A percentile compares a stretch with the other conserved stretches of the same genome.
Conservation (phyloP, 2,329 filamentous ascomycete genomes). For the Aureobasidium pullulans region DNA sequence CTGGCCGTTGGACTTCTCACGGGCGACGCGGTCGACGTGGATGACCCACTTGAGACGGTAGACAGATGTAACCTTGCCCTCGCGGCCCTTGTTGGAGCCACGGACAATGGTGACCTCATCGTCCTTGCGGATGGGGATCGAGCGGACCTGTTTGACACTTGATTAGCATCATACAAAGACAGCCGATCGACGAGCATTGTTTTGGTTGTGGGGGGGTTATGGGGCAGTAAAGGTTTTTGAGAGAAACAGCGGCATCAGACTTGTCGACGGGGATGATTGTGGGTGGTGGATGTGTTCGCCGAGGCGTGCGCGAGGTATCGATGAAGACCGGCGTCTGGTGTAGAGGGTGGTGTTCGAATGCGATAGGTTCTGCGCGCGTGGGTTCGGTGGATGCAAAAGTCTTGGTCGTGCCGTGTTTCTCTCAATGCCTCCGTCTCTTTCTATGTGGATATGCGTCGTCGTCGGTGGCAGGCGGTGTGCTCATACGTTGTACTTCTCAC, state of each 20-base stretch:
- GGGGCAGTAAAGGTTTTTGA: background rate
- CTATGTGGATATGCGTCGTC: background rate
- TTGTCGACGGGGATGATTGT: background rate
- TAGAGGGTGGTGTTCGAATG: background rate
- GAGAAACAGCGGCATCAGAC: conserved; percentile 3
- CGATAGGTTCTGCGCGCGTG: background rate
- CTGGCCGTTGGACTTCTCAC: conserved; percentile 97
- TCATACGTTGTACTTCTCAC: conserved; percentile 96
- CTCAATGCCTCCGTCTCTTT: conserved; percentile 1
- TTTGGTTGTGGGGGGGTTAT: background rate
- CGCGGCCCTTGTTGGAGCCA: conserved; percentile 91
- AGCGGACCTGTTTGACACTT: conserved; percentile 60
- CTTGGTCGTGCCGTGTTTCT: conserved; percentile 2
- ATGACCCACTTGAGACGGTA: conserved; percentile 98
- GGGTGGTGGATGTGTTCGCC: background rate
- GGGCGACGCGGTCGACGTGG: conserved; percentile 92
- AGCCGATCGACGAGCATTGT: conserved; percentile 11
- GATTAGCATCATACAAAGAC: conserved; percentile 10
- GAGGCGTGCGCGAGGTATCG: background rate
- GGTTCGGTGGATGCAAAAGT: background rate
- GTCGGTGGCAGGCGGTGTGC: background rate
- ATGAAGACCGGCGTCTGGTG: background rate
- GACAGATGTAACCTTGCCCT: conserved; percentile 96
- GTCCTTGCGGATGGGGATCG: conserved; percentile 95
- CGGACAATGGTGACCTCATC: conserved; percentile 75